Conservation (phyloP, 495 filamentous ascomycete genomes). For the Sordaria brevicollis region DNA sequence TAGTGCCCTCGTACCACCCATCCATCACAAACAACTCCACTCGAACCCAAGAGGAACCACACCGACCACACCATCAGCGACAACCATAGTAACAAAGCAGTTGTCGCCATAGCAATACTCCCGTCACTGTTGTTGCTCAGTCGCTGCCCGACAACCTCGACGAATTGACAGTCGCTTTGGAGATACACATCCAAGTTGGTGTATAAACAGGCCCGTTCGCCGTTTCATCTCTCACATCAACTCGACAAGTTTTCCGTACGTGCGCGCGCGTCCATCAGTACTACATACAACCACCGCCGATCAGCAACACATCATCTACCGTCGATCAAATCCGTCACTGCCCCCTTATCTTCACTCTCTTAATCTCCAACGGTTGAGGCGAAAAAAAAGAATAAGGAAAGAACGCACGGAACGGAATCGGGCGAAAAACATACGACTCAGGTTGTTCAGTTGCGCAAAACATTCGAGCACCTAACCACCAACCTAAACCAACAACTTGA, state of each 20-base stretch:
- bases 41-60: no score
- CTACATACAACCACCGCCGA: not conserved
- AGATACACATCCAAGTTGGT: not conserved
- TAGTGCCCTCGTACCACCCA: not conserved
- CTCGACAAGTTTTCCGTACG: not conserved
- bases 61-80: not conserved
- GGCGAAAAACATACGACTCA: not conserved
- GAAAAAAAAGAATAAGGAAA: no score
- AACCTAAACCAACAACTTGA: not conserved
- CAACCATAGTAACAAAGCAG: not conserved
- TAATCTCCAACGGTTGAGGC: not conserved
- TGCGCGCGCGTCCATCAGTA: not conserved
- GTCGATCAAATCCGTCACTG: not conserved
- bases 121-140: not conserved
- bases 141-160: not conserved
- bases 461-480: no score
- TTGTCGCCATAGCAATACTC: not conserved
- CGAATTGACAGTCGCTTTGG: not conserved
- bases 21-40: no score
- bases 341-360: not conserved
- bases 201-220: not conserved
- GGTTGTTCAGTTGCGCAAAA: no score
- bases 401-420: not conserved
- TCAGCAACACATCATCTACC: not conserved
- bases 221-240: not conserved